A percentile compares a stretch with the other conserved stretches of the same genome.
phyloP scores from a whole-genome alignment of 208 protist species.

The Trichomonas gallinae region DNA sequence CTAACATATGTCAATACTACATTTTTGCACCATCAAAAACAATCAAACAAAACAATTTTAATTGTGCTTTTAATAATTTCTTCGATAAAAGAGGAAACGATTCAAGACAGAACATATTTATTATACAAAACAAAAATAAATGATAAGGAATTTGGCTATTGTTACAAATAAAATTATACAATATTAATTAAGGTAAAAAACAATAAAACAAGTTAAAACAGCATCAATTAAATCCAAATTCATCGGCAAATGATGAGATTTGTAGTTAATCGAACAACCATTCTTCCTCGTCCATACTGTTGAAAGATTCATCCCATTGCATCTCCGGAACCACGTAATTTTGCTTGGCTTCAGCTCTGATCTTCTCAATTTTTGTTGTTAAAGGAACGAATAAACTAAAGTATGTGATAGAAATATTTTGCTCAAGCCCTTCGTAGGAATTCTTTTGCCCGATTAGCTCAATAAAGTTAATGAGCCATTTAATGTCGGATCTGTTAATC shows the following conservation, averaged over 20 bases:
- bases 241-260: not conserved
- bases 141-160: too few relatives aligned
- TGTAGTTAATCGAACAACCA: not conserved
- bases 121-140: too few relatives aligned
- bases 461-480: not conserved
- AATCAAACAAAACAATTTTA: too few relatives aligned
- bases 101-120: too few relatives aligned
- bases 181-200: too few relatives aligned
- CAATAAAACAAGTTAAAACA: too few relatives aligned
- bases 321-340: not conserved
- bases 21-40: too few relatives aligned
- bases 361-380: not conserved
- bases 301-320: not conserved
- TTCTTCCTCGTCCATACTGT: not conserved
- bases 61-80: too few relatives aligned
- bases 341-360: not conserved
- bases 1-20: too few relatives aligned
- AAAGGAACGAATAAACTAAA: not conserved
- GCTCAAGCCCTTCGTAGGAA: not conserved
- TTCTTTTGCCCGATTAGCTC: not conserved
- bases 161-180: too few relatives aligned
- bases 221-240: too few relatives aligned
- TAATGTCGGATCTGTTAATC: not conserved
- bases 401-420: not conserved
- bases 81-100: too few relatives aligned